These are phyloP conservation scores for Ophiostoma novo-ulmi DNA, from an alignment of 2,329 filamentous ascomycete species.

Conservation along the genomic window DNA sequence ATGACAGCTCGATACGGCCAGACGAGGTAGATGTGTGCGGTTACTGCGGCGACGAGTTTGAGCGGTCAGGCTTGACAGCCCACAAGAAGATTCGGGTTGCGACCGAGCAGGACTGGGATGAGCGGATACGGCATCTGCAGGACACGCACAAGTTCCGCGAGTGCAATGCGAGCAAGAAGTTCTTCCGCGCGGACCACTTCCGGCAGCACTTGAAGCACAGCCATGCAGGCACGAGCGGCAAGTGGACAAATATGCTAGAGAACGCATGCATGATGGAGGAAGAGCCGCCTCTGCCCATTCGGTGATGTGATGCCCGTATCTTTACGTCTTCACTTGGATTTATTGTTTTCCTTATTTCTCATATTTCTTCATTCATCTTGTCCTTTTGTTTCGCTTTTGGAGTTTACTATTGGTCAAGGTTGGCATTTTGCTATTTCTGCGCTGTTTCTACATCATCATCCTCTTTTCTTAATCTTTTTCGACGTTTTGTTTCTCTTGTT, in stretches of 20 bases:
- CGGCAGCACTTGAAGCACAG: constrained; percentile 97
- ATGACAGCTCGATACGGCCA: constrained; percentile 65
- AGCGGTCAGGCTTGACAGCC: constrained; percentile 42
- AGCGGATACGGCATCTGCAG: constrained; percentile 78
- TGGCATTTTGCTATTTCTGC: constrained; percentile 2
- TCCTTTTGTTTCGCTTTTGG: not conserved
- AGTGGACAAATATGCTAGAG: constrained; percentile 98
- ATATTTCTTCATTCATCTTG: not conserved
- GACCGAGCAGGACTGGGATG: constrained; percentile 84
- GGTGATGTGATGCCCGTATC: constrained; percentile 21
- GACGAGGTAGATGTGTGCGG: constrained; percentile 77
- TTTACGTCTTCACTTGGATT: not conserved
- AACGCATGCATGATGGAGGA: constrained; percentile 92
- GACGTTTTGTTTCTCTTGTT: not conserved
- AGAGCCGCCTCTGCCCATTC: constrained; percentile 55
- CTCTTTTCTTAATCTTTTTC: constrained; percentile 5
- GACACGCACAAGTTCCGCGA: constrained; percentile 94
- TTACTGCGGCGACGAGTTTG: constrained; percentile 91
- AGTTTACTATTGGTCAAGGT: not conserved
- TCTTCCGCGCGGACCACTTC: constrained; percentile 96
- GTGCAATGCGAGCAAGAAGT: constrained; percentile 98
- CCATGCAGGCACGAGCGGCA: constrained; percentile 90
- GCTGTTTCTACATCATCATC: not conserved
- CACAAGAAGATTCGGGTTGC: constrained; percentile 39
- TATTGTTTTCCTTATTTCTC: too few species aligned